phyloP scores from a whole-genome alignment of 2,329 filamentous ascomycete species.

The Aureobasidium vineae region DNA sequence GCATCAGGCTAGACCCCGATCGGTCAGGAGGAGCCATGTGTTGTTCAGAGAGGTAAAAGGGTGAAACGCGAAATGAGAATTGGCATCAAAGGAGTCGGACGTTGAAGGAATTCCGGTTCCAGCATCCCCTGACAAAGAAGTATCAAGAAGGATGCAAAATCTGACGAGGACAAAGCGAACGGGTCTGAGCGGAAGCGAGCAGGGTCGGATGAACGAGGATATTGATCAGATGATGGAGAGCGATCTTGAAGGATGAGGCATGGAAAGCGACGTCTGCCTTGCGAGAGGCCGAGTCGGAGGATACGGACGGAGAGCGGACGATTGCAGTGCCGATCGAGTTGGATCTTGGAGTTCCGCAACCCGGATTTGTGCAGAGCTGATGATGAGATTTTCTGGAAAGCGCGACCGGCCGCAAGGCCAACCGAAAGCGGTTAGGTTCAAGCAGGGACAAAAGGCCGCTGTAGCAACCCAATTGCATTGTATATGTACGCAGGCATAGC shows the following conservation, averaged over 20 bases:
- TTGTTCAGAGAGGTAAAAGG: conserved; percentile 1
- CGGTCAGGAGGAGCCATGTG: conserved; percentile 1
- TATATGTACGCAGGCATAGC: conserved; percentile 23
- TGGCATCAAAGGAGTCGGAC: conserved; percentile 25
- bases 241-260: background rate
- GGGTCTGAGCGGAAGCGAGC: conserved; percentile 5
- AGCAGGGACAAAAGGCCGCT: conserved; percentile 26
- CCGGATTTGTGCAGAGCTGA: conserved; percentile 10
- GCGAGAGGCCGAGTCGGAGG: conserved; percentile 12
- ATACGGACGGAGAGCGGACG: conserved; percentile 2
- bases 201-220: background rate
- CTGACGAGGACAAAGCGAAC: conserved; percentile 10
- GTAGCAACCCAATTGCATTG: conserved; percentile 18
- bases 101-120: conserved; percentile 13
- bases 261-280: conserved; percentile 11
- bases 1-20: background rate
- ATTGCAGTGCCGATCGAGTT: conserved; percentile 1
- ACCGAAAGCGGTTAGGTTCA: conserved; percentile 2
- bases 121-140: conserved; percentile 20
- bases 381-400: conserved; percentile 21
- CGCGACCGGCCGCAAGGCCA: conserved; percentile 23
- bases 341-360: background rate
- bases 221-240: conserved; percentile 22
- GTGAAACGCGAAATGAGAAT: conserved; percentile 22
- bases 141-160: background rate